Evolutionary conservation across 371 early-diverging fungal genomes (phyloP).

Genomic region (Mucor racemosus): DNA sequence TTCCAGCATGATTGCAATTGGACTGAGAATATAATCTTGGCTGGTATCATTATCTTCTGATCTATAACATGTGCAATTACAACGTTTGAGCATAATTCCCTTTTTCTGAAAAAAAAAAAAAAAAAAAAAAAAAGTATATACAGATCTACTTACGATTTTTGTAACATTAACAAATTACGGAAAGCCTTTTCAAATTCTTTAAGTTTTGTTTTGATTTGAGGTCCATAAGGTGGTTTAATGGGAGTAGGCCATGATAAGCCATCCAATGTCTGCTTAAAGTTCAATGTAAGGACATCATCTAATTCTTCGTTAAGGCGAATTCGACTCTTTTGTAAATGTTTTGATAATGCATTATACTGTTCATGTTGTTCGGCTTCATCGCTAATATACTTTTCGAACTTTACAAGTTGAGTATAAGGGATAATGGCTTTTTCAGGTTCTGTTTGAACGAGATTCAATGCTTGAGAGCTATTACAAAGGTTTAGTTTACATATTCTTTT

Average conservation of each 20-base stretch:
- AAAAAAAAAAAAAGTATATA: background rate
- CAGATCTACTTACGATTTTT: slow-evolving; percentile 41
- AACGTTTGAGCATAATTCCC: background rate
- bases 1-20: slow-evolving; percentile 66
- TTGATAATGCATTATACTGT: slow-evolving; percentile 25
- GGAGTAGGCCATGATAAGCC: slow-evolving; percentile 60
- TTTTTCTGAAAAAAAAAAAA: background rate
- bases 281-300: slow-evolving; percentile 41
- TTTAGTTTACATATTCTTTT: background rate
- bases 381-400: slow-evolving; percentile 31
- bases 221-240: slow-evolving; percentile 47
- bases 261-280: slow-evolving; percentile 51
- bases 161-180: slow-evolving; percentile 45
- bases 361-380: slow-evolving; percentile 18
- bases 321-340: slow-evolving; percentile 33
- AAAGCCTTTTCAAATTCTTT: slow-evolving; percentile 49
- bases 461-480: slow-evolving; percentile 30
- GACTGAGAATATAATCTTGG: slow-evolving; percentile 28
- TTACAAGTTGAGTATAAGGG: slow-evolving; percentile 50
- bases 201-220: slow-evolving; percentile 38
- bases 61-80: background rate
- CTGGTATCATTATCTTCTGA: background rate
- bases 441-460: slow-evolving; percentile 34
- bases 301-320: slow-evolving; percentile 45
- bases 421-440: slow-evolving; percentile 45